A percentile compares a stretch with the other conserved stretches of the same genome.
Evolutionary conservation across 2,329 filamentous ascomycete species (phyloP).

Genomic region (Colletotrichum godetiae): DNA sequence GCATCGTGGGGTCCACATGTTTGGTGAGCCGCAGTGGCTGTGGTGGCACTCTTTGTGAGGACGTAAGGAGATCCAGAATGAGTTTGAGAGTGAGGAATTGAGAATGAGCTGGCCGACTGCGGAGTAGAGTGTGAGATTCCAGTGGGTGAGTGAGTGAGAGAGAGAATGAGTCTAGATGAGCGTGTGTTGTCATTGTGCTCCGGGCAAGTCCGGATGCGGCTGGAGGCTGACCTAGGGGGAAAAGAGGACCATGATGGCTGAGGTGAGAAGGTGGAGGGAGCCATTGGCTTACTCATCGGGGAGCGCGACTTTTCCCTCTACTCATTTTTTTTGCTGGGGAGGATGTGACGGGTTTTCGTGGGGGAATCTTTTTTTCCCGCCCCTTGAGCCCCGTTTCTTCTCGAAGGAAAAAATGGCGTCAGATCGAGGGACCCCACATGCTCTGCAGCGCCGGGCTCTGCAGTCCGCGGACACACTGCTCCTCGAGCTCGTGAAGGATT

Average conservation of each 20-base stretch:
- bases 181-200: neutral
- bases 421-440: constrained; percentile 19
- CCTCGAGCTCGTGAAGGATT: neutral
- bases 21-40: constrained; percentile 1
- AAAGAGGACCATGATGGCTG: constrained; percentile 29
- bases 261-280: neutral
- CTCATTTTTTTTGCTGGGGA: neutral
- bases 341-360: constrained; percentile 20
- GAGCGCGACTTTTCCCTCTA: neutral
- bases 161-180: neutral
- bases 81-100: neutral
- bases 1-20: neutral
- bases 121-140: neutral
- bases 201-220: constrained; percentile 28
- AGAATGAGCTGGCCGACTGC: neutral
- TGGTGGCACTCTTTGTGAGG: neutral
- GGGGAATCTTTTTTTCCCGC: constrained; percentile 17
- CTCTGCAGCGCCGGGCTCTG: constrained; percentile 1
- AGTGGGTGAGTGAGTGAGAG: neutral
- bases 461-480: neutral
- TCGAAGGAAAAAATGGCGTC: constrained; percentile 35
- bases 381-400: constrained; percentile 25
- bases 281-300: neutral
- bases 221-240: constrained; percentile 10
- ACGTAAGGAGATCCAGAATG: neutral